These are phyloP conservation scores for Cinnamomum chago DNA, from an alignment of 164 flowering plant species.

Conservation along the genomic window DNA sequence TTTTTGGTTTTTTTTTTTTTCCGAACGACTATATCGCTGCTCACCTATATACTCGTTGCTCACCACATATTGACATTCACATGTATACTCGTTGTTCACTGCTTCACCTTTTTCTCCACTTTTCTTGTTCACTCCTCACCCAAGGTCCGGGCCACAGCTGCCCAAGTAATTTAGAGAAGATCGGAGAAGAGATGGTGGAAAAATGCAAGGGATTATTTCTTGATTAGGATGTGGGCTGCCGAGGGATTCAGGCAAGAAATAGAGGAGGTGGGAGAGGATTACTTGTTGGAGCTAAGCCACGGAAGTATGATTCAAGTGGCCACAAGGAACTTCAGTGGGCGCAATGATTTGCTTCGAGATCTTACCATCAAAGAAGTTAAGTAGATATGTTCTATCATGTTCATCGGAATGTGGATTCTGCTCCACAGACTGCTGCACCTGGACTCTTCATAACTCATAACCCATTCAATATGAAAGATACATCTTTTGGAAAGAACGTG, in stretches of 20 bases:
- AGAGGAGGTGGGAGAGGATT: slow-evolving; percentile 5
- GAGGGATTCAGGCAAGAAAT: background rate
- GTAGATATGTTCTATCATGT: background rate
- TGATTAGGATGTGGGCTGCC: background rate
- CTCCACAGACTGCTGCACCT: background rate
- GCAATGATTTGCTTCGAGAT: background rate
- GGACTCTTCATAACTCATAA: background rate
- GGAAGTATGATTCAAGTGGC: slow-evolving; percentile 1
- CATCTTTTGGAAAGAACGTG: too few species aligned
- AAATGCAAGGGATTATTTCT: background rate
- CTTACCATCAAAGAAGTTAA: background rate
- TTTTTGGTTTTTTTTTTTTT: too few species aligned
- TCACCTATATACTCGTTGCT: too few species aligned
- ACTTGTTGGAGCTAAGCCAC: background rate
- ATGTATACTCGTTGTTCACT: too few species aligned
- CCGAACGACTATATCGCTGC: too few species aligned
- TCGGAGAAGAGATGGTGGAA: background rate
- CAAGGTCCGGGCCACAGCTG: background rate
- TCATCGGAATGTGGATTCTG: background rate
- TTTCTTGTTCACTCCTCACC: background rate
- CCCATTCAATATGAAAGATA: too few species aligned
- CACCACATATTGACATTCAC: too few species aligned
- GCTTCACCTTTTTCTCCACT: too few species aligned
- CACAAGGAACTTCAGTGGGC: background rate
- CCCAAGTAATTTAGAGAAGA: background rate